These are phyloP conservation scores for Gynandropsis gynandra DNA, from an alignment of 345 rosid genomes.

Conservation along the genomic window DNA sequence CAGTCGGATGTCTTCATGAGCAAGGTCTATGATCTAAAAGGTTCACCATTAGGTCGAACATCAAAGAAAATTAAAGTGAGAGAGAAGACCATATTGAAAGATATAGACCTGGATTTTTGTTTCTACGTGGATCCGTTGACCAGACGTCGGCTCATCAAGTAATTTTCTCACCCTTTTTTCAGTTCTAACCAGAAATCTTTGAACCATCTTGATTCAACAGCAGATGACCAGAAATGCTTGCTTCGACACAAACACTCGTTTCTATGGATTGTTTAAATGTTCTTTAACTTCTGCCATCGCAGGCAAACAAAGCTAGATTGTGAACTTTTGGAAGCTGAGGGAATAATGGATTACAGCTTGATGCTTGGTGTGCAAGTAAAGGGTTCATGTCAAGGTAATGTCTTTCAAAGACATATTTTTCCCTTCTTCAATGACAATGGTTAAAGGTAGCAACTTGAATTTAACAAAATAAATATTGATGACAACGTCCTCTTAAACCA, in stretches of 20 bases:
- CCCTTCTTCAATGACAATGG: too few relatives aligned
- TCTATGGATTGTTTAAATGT: neutral
- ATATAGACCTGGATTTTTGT: conserved; percentile 41
- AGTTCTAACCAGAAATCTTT: neutral
- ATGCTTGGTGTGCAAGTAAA: conserved; percentile 40
- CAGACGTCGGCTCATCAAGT: conserved; percentile 35
- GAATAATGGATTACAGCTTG: conserved; percentile 53
- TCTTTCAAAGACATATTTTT: neutral
- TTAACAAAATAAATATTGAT: neutral
- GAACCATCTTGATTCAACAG: conserved; percentile 1
- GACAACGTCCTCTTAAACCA: neutral
- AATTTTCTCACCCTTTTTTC: conserved; percentile 20
- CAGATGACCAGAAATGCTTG: conserved; percentile 23
- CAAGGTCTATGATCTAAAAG: conserved; percentile 49
- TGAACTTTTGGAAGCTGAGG: conserved; percentile 47
- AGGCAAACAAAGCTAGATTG: conserved; percentile 59
- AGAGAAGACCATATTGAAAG: conserved; percentile 41
- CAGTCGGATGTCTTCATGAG: conserved; percentile 31
- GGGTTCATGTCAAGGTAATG: conserved; percentile 34
- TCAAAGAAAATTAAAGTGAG: conserved; percentile 27
- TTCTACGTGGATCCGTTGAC: conserved; percentile 43
- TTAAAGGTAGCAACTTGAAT: neutral
- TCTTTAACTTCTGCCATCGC: neutral
- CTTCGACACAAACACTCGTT: conserved; percentile 16
- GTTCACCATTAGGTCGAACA: conserved; percentile 45